phyloP scores from a whole-genome alignment of 2,329 filamentous ascomycete genomes.

The Hypoxylon sp. region DNA sequence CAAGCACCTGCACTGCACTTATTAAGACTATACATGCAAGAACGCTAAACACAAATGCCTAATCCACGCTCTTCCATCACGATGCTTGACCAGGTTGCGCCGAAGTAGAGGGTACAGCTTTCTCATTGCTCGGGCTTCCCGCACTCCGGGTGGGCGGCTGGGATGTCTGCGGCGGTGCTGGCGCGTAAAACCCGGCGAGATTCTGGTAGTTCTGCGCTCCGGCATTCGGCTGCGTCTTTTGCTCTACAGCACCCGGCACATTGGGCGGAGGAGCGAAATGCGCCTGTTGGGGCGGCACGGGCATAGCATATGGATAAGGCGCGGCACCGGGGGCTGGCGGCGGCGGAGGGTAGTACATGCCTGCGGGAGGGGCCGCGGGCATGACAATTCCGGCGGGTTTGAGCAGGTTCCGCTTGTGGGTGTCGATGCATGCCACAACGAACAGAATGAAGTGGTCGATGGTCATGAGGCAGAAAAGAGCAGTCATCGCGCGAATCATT shows the following conservation, averaged over 20 bases:
- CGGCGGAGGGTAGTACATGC: conserved; percentile 44
- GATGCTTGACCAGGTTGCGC: conserved; percentile 28
- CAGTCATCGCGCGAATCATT: conserved; percentile 70
- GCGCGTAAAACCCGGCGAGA: conserved; percentile 50
- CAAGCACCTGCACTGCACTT: conserved; percentile 12
- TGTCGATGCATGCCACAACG: conserved; percentile 58
- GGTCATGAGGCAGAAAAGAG: conserved; percentile 81
- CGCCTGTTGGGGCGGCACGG: conserved; percentile 42
- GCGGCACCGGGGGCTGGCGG: conserved; percentile 32
- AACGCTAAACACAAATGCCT: conserved; percentile 33
- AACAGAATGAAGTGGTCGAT: conserved; percentile 89
- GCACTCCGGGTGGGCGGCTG: conserved; percentile 12
- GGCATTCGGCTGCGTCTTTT: conserved; percentile 20
- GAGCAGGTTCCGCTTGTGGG: conserved; percentile 50
- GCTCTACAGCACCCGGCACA: conserved; percentile 5
- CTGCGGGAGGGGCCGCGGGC: conserved; percentile 24
- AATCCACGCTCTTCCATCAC: conserved; percentile 15
- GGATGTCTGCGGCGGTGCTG: conserved; percentile 23
- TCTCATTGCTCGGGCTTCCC: conserved; percentile 25
- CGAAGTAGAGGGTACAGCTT: conserved; percentile 22
- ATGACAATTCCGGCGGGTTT: conserved; percentile 44
- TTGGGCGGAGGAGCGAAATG: conserved; percentile 16
- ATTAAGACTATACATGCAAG: conserved; percentile 10
- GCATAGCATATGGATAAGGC: conserved; percentile 44
- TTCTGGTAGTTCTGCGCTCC: conserved; percentile 58